phyloP scores from a whole-genome alignment of 2,329 filamentous ascomycete species.

The Chaetomiaceae sp. region DNA sequence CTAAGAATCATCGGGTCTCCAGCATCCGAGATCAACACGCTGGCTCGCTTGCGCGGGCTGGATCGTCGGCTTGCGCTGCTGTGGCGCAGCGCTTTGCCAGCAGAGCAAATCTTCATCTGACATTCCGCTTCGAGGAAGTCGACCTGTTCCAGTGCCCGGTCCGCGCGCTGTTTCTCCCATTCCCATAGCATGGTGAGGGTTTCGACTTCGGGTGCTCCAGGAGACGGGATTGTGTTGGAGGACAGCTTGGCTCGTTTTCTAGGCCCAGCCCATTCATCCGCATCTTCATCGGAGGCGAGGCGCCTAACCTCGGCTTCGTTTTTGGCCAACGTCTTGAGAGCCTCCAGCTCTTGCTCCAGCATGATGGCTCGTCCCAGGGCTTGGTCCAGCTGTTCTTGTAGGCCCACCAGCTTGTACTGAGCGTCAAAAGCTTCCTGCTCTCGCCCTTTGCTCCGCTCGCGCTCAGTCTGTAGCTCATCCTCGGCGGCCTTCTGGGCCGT shows the following conservation, averaged over 20 bases:
- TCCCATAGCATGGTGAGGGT: constrained; percentile 49
- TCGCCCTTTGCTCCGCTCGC: constrained; percentile 54
- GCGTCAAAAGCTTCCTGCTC: constrained; percentile 68
- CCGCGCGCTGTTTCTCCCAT: constrained; percentile 59
- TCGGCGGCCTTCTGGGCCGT: constrained; percentile 52
- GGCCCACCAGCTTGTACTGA: constrained; percentile 59
- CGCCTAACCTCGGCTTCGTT: constrained; percentile 66
- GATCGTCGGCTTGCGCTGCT: constrained; percentile 24
- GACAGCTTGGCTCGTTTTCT: constrained; percentile 59
- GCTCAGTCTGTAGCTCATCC: constrained; percentile 58
- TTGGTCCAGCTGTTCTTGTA: constrained; percentile 64
- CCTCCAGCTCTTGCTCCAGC: constrained; percentile 70
- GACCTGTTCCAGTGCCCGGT: constrained; percentile 66
- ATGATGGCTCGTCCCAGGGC: constrained; percentile 59
- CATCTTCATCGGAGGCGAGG: constrained; percentile 59
- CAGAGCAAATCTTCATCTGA: constrained; percentile 62
- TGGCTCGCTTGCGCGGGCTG: constrained; percentile 35
- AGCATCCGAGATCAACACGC: constrained; percentile 36
- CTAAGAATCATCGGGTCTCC: constrained; percentile 43
- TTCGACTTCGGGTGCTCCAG: constrained; percentile 47
- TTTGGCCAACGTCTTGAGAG: constrained; percentile 65
- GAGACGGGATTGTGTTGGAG: constrained; percentile 26
- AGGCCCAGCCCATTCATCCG: constrained; percentile 53
- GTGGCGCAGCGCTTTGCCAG: constrained; percentile 42
- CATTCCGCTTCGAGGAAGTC: constrained; percentile 76